A percentile compares a stretch with the other conserved stretches of the same genome.
These are phyloP conservation scores for Platanus orientalis DNA, from an alignment of 164 flowering plant genomes.

Conservation along the genomic window DNA sequence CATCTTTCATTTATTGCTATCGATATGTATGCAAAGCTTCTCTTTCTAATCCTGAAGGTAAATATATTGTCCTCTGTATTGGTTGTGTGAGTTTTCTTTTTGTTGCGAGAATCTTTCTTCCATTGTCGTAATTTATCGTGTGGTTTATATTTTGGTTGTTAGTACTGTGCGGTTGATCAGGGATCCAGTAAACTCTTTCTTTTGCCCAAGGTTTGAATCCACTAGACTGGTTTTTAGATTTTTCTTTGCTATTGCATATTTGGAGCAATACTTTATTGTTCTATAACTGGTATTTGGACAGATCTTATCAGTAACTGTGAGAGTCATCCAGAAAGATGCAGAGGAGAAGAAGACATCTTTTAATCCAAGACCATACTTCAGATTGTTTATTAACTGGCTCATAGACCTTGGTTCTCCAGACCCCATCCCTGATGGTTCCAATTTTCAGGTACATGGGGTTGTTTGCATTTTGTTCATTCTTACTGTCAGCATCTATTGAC, in stretches of 20 bases:
- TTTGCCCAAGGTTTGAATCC: constrained; percentile 58
- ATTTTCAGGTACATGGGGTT: constrained; percentile 53
- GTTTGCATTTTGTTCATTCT: neutral
- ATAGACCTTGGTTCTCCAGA: constrained; percentile 67
- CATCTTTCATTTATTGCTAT: constrained; percentile 65
- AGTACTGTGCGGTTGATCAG: constrained; percentile 60
- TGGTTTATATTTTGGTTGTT: constrained; percentile 9
- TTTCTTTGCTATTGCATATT: neutral
- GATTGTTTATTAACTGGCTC: constrained; percentile 88
- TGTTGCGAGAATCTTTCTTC: neutral
- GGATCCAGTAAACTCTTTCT: constrained; percentile 57
- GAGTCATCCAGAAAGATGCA: constrained; percentile 73
- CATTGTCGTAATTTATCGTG: neutral
- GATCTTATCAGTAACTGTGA: constrained; percentile 63
- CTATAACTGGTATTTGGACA: constrained; percentile 9
- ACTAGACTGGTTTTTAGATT: neutral
- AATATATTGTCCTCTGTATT: neutral
- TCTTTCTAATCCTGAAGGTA: constrained; percentile 72
- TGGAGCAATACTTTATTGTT: neutral
- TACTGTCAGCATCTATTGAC: neutral
- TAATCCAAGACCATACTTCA: constrained; percentile 86
- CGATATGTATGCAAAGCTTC: constrained; percentile 83
- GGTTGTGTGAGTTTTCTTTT: neutral
- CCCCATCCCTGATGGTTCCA: constrained; percentile 59
- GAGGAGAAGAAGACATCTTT: constrained; percentile 80